These are phyloP conservation scores for Yarrowia divulgata DNA, from an alignment of 805 yeast species.

Conservation along the genomic window DNA sequence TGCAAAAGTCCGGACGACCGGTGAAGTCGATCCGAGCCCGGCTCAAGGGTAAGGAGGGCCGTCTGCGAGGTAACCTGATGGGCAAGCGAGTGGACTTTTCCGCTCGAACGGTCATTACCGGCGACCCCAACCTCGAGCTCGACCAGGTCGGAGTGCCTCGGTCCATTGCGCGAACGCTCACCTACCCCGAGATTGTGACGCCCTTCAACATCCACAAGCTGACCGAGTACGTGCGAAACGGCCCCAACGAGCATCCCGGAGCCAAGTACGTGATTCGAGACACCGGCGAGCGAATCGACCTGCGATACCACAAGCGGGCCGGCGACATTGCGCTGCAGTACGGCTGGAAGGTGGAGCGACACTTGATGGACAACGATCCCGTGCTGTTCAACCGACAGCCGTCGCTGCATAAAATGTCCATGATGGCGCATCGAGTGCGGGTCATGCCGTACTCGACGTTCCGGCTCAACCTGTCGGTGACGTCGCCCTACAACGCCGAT, in stretches of 20 bases:
- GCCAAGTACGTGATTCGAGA: conserved; percentile 98
- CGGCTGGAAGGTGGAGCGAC: conserved; percentile 99
- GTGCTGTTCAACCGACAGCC: conserved; percentile 99
- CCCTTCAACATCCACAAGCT: conserved; percentile 95
- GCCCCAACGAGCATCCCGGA: conserved; percentile 99
- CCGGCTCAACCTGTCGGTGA: conserved; percentile 93
- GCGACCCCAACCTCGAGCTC: conserved; percentile 96
- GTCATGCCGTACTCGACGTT: conserved; percentile 99
- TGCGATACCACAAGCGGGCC: conserved; percentile 95
- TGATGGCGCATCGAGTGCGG: conserved; percentile 99
- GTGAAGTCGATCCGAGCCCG: conserved; percentile 99
- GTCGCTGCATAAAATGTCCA: conserved; percentile 98
- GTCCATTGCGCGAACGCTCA: conserved; percentile 91
- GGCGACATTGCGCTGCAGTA: conserved; percentile 98
- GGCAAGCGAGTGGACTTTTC: conserved; percentile 99
- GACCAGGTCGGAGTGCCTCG: conserved; percentile 99
- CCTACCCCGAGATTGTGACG: conserved; percentile 97
- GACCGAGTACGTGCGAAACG: conserved; percentile 93
- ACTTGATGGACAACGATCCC: conserved; percentile 96
- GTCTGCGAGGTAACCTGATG: conserved; percentile 97
- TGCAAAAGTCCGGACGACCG: conserved; percentile 98
- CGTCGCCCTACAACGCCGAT: conserved; percentile 99
- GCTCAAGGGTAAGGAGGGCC: conserved; percentile 98
- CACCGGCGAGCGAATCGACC: conserved; percentile 97
- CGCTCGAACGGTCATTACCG: conserved; percentile 98